Evolutionary conservation across 129 eudicot genomes (phyloP), one percentile per base, ranked within the genome.

Genomic region (Silybum marianum): DNA sequence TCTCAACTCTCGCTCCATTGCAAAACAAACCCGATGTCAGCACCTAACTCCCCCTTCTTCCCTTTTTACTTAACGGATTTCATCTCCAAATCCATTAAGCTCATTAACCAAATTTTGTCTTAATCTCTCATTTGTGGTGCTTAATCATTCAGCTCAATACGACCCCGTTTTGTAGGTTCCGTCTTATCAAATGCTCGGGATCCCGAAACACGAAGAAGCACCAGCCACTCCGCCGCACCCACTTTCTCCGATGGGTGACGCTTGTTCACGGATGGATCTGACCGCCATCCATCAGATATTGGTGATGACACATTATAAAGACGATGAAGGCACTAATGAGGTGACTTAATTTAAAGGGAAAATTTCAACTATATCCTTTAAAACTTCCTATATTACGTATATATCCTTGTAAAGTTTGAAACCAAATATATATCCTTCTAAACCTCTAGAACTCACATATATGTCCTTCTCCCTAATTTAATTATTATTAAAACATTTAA

Each of bases 241-340:
- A 8, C 97, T 93, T 65, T 93, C 98, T 80, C 94, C 98, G 25
- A 93, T 93, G 97, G 98, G 98, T 67, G 97, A 93, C 77, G 98
- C 98, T 6, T 93, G 98, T 85, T 85, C 97, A 39, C 79, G 98
- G 51, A 91, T 85, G 90, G 97, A 93, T 85, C 88, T 93, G 71
- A 93, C 97, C 23, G 95, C 95, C 51, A 93, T 93, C 68, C 93
- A 93, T 78, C 97, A 93, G 66, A 90, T 93, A 76, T 74, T 81
- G 19, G 84, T 93, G 72, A 90, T 82, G 89, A 88, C 87, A 73
- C 97, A 90, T 71, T 90, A 93, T 67, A 93, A 86, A 85, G 93
- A 91, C 63, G 97, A 91, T 25, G 93, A 89, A 85, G 98, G 97
- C 69, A 93, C 91, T 68, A 93, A 93, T 73, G 98, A 93, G 93